Evolutionary conservation across 306 rosid species (phyloP).

Genomic region (Cicer cuneatum): DNA sequence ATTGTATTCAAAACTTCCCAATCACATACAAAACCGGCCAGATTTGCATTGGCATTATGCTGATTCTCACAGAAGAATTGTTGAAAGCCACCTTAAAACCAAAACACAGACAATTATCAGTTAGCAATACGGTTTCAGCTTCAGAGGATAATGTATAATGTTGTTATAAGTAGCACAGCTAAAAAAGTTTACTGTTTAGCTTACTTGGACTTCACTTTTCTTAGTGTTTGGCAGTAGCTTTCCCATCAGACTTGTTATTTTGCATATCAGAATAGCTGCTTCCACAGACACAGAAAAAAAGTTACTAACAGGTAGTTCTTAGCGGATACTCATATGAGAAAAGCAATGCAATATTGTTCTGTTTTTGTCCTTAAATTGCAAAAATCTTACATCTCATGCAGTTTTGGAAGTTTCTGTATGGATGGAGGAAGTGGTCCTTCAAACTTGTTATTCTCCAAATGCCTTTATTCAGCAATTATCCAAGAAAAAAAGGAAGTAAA

Average conservation of each 20-base stretch:
- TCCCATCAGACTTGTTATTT: conserved; percentile 46
- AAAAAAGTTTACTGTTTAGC: conserved; percentile 23
- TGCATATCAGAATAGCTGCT: conserved; percentile 48
- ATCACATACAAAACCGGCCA: conserved; percentile 5
- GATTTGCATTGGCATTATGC: conserved; percentile 34
- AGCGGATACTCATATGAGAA: background rate
- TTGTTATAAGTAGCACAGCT: background rate
- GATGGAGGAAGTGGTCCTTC: conserved; percentile 73
- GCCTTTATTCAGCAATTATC: conserved; percentile 55
- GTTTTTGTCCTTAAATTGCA: background rate
- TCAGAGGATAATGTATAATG: background rate
- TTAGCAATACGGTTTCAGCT: conserved; percentile 1
- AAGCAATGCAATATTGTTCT: background rate
- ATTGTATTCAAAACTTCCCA: conserved; percentile 40
- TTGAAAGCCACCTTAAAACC: conserved; percentile 43
- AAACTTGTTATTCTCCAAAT: conserved; percentile 79
- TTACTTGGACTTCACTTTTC: conserved; percentile 52
- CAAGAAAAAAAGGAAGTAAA: conserved; percentile 2
- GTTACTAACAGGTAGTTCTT: background rate
- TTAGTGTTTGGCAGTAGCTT: conserved; percentile 40
- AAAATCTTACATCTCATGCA: conserved; percentile 71
- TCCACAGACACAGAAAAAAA: conserved; percentile 4
- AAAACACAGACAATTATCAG: conserved; percentile 11
- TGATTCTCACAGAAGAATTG: conserved; percentile 16
- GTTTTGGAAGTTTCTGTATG: conserved; percentile 53